Conservation (phyloP, 352 stramenopile genomes). For the Pelagophyceae sp. region DNA sequence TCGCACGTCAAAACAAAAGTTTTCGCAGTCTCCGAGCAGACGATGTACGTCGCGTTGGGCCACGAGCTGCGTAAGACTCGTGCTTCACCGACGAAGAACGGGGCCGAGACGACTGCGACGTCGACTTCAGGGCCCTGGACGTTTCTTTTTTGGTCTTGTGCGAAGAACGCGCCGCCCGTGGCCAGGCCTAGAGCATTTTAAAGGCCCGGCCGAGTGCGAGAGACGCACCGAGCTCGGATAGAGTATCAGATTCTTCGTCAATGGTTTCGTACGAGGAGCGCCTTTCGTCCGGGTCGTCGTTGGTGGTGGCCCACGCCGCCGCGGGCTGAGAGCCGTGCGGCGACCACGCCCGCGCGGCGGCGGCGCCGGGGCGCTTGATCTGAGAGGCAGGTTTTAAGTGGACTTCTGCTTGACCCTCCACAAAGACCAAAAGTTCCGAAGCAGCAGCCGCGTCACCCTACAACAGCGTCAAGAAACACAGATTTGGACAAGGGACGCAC, state of each 20-base stretch:
- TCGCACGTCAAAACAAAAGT: background rate
- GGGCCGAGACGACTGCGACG: background rate
- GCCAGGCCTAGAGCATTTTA: background rate
- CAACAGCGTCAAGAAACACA: too few species aligned
- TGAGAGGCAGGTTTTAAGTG: too few species aligned
- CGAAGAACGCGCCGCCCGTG: background rate
- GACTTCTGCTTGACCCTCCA: background rate
- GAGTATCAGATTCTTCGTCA: too few species aligned
- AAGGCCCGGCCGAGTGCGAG: too few species aligned
- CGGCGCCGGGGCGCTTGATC: too few species aligned
- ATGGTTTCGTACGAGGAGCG: too few species aligned
- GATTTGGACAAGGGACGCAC: too few species aligned
- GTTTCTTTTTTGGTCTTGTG: background rate
- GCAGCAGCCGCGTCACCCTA: background rate
- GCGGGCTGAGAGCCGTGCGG: too few species aligned
- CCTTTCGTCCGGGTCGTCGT: too few species aligned
- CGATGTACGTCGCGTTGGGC: background rate
- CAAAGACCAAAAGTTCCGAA: background rate
- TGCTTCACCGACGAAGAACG: conserved; percentile 10
- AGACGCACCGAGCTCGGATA: too few species aligned
- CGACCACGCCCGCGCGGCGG: too few species aligned
- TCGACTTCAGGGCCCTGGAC: background rate
- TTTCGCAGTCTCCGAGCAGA: background rate
- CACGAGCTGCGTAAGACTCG: background rate
- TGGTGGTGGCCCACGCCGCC: too few species aligned